Evolutionary conservation across 2,329 filamentous ascomycete genomes (phyloP).

Genomic region (Diaporthe amygdali): DNA sequence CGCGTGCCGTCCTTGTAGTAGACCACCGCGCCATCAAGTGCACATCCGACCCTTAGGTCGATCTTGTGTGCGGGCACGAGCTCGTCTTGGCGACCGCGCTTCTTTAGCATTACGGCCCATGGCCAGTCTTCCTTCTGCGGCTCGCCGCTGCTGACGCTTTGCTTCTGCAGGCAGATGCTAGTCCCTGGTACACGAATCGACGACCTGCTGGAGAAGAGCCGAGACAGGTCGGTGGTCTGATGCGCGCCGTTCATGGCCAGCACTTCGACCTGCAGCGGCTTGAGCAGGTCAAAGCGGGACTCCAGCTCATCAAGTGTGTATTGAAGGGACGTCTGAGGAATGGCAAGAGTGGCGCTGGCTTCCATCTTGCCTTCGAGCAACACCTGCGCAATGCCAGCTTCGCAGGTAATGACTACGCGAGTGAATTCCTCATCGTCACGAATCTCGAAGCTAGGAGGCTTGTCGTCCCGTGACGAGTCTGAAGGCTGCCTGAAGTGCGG

Average conservation of each 20-base stretch:
- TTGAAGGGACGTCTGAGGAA: background rate
- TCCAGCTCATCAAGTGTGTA: constrained; percentile 32
- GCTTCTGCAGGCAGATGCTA: constrained; percentile 43
- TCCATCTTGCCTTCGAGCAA: constrained; percentile 23
- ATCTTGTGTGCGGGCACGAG: constrained; percentile 46
- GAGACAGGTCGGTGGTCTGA: constrained; percentile 39
- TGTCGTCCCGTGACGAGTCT: constrained; percentile 49
- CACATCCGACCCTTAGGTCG: constrained; percentile 48
- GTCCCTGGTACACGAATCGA: constrained; percentile 45
- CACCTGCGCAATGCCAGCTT: constrained; percentile 28
- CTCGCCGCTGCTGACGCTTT: constrained; percentile 32
- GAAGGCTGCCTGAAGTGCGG: constrained; percentile 71
- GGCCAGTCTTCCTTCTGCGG: constrained; percentile 26
- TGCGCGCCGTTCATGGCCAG: constrained; percentile 48
- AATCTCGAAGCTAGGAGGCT: background rate
- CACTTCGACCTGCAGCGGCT: constrained; percentile 37
- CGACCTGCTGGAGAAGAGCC: constrained; percentile 34
- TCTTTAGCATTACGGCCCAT: constrained; percentile 41
- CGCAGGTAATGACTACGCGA: constrained; percentile 30
- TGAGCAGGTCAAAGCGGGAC: constrained; percentile 34
- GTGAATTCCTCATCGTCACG: constrained; percentile 13
- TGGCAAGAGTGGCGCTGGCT: background rate
- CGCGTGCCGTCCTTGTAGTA: constrained; percentile 48
- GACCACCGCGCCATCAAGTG: constrained; percentile 51
- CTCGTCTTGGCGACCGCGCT: constrained; percentile 33